phyloP scores from a whole-genome alignment of 2,329 filamentous ascomycete genomes.

The Blastomyces emzantsi region DNA sequence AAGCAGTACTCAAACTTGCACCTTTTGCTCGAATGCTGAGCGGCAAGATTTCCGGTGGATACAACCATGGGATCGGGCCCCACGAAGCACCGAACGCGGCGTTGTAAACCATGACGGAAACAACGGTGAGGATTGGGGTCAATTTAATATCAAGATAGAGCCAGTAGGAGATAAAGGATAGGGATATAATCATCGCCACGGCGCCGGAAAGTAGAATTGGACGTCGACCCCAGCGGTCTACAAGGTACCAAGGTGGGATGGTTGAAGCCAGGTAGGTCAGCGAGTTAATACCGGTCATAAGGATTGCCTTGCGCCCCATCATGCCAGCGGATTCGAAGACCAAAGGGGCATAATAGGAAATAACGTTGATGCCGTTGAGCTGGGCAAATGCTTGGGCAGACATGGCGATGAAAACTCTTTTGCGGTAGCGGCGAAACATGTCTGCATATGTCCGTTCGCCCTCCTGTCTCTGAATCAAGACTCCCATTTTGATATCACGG shows the following conservation, averaged over 20 bases:
- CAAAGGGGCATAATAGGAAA: constrained; percentile 94
- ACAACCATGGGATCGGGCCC: constrained; percentile 97
- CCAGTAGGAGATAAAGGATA: constrained; percentile 90
- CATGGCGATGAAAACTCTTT: constrained; percentile 96
- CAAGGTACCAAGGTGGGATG: constrained; percentile 93
- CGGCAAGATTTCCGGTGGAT: constrained; percentile 96
- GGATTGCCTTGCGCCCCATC: constrained; percentile 77
- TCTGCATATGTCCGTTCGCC: constrained; percentile 84
- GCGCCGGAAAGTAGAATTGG: constrained; percentile 85
- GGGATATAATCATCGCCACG: constrained; percentile 75
- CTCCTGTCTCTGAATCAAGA: constrained; percentile 85
- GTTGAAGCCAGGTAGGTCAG: constrained; percentile 87
- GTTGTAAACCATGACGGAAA: constrained; percentile 98
- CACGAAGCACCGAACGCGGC: constrained; percentile 95
- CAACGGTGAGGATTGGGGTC: constrained; percentile 76
- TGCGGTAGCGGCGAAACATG: constrained; percentile 90
- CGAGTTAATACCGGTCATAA: constrained; percentile 96
- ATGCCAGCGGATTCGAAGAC: constrained; percentile 98
- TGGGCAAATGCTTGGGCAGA: constrained; percentile 93
- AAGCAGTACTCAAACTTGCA: constrained; percentile 87
- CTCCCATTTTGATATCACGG: constrained; percentile 98
- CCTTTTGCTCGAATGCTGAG: constrained; percentile 96
- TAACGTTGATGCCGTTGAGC: constrained; percentile 98
- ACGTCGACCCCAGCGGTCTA: constrained; percentile 83
- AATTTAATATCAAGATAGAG: constrained; percentile 72